Evolutionary conservation across 345 rosid genomes (phyloP), one percentile per base, ranked within the genome.

Genomic region (Camelina sativa): DNA sequence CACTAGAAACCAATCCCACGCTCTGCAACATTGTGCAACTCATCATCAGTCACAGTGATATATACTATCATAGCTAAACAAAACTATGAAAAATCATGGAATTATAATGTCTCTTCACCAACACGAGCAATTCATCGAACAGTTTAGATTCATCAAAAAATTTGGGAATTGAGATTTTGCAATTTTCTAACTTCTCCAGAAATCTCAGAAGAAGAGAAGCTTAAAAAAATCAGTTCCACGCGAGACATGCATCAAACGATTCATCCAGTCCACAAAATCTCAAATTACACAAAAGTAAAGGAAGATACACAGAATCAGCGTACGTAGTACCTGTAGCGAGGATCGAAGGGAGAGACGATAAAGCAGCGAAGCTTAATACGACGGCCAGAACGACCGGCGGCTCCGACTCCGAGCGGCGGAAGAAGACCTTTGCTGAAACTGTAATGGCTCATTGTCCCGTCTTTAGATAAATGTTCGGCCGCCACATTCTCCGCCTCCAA

Each of bases 391-490:
- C 73, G 81, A 58, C 62, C 64, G 9, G 81, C 69, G 48, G 82
- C 86, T 2, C 98, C 98, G 40, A 82, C 85, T 2, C 98, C 98
- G 11, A 92, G 95, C 23, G 97, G 80, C 12, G 98, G 98, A 25
- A 92, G 85, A 47, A 90, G 75, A 25, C 84, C 89, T 25, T 77
- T 85, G 44, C 83, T 79, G 46, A 92, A 62, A 59, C 96, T 90
- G 58, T 83, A 85, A 15, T 72, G 86, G 78, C 92, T 86, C 60
- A 72, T 80, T 75, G 90, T 84, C 2, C 67, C 85, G 9, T 85
- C 91, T 7, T 82, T 80, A 1, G 82, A 74, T 3, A 51, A 3
- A 70, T 28, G 72, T 22, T 69, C 75, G 10, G 30, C 58, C 20
- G 64, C 63, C 1, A 48, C 9, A 65, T 65, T 40, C 12, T 65